Conservation (phyloP, 352 stramenopile species). For the Globisporangium polare region DNA sequence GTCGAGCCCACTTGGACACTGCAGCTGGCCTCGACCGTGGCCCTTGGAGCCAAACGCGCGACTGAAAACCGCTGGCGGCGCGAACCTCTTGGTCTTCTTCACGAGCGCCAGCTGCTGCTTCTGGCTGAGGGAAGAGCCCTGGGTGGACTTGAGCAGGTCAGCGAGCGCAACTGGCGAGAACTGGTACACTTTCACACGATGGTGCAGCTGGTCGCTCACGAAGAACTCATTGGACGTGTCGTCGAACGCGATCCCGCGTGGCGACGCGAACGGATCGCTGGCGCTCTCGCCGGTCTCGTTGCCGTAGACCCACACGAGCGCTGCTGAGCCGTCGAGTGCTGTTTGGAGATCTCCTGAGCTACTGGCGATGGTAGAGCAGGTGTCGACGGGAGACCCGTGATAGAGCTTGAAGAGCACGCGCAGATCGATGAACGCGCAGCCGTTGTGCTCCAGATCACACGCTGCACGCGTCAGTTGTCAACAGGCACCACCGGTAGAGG, state of each 20-base stretch:
- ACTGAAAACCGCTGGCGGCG: conserved; percentile 3
- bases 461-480: conserved; percentile 19
- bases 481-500: too few species aligned
- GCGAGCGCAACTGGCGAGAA: conserved; percentile 16
- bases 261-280: conserved; percentile 7
- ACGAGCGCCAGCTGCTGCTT: background rate
- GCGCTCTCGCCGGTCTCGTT: background rate
- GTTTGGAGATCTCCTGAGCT: background rate
- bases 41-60: conserved; percentile 32
- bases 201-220: conserved; percentile 44
- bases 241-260: conserved; percentile 40
- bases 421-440: conserved; percentile 27
- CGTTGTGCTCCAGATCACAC: conserved; percentile 27
- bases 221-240: conserved; percentile 57
- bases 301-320: conserved; percentile 5
- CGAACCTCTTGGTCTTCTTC: conserved; percentile 2
- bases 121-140: background rate
- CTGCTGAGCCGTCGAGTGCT: background rate
- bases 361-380: background rate
- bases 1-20: conserved; percentile 41
- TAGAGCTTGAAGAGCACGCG: conserved; percentile 33
- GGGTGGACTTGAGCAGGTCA: background rate
- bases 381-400: background rate
- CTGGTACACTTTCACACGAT: conserved; percentile 48
- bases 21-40: conserved; percentile 28